Percentiles rank a stretch among this genome's conserved stretches.
These are phyloP conservation scores for Poterioochromonas sp. DNA, from an alignment of 352 stramenopile species.

Conservation along the genomic window DNA sequence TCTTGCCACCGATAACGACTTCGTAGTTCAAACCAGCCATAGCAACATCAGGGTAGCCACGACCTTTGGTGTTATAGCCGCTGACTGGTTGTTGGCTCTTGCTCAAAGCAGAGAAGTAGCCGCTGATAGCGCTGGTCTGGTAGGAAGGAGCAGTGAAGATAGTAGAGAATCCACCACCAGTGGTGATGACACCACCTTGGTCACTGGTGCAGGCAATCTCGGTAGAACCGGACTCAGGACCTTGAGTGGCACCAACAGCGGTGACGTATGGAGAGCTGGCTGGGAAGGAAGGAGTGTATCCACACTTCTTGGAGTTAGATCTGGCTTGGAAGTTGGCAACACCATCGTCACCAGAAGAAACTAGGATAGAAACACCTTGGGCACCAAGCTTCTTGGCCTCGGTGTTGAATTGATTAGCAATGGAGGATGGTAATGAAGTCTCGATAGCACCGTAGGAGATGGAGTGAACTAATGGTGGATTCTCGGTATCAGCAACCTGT, in stretches of 20 bases:
- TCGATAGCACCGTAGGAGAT: slow-evolving; percentile 76
- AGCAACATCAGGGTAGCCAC: slow-evolving; percentile 73
- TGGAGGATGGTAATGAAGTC: background rate
- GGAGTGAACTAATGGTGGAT: slow-evolving; percentile 64
- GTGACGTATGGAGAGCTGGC: slow-evolving; percentile 70
- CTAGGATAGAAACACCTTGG: slow-evolving; percentile 67
- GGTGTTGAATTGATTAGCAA: slow-evolving; percentile 53
- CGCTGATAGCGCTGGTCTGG: slow-evolving; percentile 55
- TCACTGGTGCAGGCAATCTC: slow-evolving; percentile 58
- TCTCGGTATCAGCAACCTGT: slow-evolving; percentile 49
- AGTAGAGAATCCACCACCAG: slow-evolving; percentile 4
- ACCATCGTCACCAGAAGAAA: slow-evolving; percentile 72
- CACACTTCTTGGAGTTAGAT: slow-evolving; percentile 46
- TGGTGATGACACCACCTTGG: slow-evolving; percentile 33
- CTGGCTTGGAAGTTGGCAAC: slow-evolving; percentile 46
- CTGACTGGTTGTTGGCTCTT: background rate
- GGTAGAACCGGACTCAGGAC: slow-evolving; percentile 39
- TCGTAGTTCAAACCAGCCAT: slow-evolving; percentile 58
- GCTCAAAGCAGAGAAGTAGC: slow-evolving; percentile 46
- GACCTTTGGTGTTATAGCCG: slow-evolving; percentile 63
- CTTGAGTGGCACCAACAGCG: slow-evolving; percentile 72
- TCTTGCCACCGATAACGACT: slow-evolving; percentile 46
- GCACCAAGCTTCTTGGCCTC: slow-evolving; percentile 76
- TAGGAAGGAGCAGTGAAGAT: slow-evolving; percentile 53
- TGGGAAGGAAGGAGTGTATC: slow-evolving; percentile 43